phyloP scores from a whole-genome alignment of 257 asterid genomes.

The Dorcoceras hygrometricum region DNA sequence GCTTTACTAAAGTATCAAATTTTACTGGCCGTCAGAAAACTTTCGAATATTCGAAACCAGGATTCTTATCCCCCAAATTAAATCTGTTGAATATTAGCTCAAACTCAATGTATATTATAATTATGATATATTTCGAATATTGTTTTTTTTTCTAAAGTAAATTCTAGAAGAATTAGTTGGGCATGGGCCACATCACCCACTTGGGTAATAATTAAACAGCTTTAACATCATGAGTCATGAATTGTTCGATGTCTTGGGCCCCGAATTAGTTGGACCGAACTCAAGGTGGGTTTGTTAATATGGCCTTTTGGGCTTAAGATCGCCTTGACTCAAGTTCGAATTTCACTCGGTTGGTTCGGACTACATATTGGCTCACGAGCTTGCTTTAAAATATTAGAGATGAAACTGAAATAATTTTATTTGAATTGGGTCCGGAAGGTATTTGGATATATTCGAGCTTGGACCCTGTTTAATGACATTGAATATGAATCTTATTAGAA shows the following conservation, averaged over 20 bases:
- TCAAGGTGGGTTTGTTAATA: neutral
- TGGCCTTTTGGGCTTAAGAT: too few species aligned
- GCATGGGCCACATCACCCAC: neutral
- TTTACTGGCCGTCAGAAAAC: neutral
- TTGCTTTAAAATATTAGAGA: too few species aligned
- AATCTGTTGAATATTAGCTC: too few species aligned
- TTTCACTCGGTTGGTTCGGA: too few species aligned
- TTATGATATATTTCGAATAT: too few species aligned
- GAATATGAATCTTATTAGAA: too few species aligned
- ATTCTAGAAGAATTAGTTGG: neutral
- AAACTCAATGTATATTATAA: too few species aligned
- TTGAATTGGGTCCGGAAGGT: neutral
- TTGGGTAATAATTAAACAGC: too few species aligned
- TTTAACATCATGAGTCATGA: too few species aligned
- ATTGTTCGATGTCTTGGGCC: neutral
- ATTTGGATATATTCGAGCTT: neutral
- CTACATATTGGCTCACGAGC: neutral
- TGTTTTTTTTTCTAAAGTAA: too few species aligned
- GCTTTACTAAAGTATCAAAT: neutral
- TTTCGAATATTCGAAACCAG: neutral
- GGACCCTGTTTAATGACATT: neutral
- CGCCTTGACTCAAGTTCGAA: too few species aligned
- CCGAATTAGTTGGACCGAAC: neutral
- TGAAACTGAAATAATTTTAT: too few species aligned
- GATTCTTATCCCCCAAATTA: neutral